Evolutionary conservation across 2,329 filamentous ascomycete species (phyloP).

Genomic region (Diaporthe citri): DNA sequence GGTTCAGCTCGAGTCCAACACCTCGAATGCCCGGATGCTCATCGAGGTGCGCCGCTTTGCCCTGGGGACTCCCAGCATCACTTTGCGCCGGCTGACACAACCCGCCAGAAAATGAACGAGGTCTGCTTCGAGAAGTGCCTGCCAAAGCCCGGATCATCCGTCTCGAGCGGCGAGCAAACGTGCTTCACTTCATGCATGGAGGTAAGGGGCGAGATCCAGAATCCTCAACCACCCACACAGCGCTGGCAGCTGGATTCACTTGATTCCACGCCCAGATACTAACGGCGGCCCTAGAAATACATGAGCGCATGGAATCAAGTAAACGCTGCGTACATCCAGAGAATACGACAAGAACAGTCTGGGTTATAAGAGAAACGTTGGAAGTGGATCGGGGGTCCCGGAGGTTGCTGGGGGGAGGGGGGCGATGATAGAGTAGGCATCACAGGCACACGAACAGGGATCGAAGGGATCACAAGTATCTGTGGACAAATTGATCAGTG

Average conservation of each 20-base stretch:
- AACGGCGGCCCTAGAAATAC: conserved; percentile 69
- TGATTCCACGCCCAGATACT: not conserved
- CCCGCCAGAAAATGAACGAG: conserved; percentile 78
- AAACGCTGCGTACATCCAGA: conserved; percentile 75
- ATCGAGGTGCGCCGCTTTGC: conserved; percentile 69
- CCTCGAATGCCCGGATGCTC: conserved; percentile 76
- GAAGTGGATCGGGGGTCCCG: not conserved
- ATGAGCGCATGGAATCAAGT: conserved; percentile 84
- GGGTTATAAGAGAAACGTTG: not conserved
- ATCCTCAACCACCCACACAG: not conserved
- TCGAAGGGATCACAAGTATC: not conserved
- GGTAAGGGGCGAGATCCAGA: not conserved
- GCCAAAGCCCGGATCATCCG: conserved; percentile 74
- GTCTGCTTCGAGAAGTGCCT: conserved; percentile 86
- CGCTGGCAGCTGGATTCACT: not conserved
- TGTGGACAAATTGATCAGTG: conserved; percentile 9
- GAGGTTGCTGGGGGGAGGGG: not conserved
- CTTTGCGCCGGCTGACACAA: conserved; percentile 32
- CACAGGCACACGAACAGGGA: not conserved
- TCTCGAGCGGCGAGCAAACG: conserved; percentile 76
- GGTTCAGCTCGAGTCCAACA: conserved; percentile 72
- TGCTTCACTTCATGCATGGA: conserved; percentile 85
- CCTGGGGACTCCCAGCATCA: not conserved
- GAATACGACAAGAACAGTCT: conserved; percentile 69
- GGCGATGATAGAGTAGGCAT: not conserved